phyloP scores from a whole-genome alignment of 768 basidiomycete genomes.

The Psilocybe subaeruginosa region DNA sequence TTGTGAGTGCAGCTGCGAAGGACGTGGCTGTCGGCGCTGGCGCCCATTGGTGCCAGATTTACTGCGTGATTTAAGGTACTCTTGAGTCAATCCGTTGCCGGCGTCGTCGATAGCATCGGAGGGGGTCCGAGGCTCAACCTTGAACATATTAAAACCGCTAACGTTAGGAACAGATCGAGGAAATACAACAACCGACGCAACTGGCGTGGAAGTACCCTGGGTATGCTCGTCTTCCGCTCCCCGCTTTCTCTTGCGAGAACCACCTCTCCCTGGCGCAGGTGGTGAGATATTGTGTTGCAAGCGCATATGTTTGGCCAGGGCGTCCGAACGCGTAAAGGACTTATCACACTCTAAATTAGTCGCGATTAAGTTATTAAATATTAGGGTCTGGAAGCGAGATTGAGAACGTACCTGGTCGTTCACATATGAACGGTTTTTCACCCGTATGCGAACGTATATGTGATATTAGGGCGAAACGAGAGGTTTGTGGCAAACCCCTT shows the following conservation, averaged over 20 bases:
- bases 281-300: constrained; percentile 82
- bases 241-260: constrained; percentile 72
- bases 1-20: constrained; percentile 18
- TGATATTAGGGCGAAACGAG: constrained; percentile 87
- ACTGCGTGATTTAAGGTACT: constrained; percentile 17
- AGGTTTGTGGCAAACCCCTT: constrained; percentile 82
- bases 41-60: constrained; percentile 21
- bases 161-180: constrained; percentile 28
- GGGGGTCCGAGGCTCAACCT: constrained; percentile 54
- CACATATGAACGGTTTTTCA: constrained; percentile 90
- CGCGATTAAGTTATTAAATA: background rate
- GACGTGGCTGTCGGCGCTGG: constrained; percentile 15
- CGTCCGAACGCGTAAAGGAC: constrained; percentile 93
- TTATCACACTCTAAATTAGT: constrained; percentile 81
- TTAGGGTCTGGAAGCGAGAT: background rate
- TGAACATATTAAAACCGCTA: constrained; percentile 60
- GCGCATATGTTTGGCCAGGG: constrained; percentile 90
- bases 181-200: constrained; percentile 24
- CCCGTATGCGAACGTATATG: constrained; percentile 94
- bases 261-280: constrained; percentile 73
- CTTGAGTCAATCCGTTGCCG: constrained; percentile 13
- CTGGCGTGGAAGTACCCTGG: constrained; percentile 23
- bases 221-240: constrained; percentile 40
- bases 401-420: constrained; percentile 65
- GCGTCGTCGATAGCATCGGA: constrained; percentile 41